Percentiles rank a stretch among this genome's conserved stretches.
These are phyloP conservation scores for Alternaria sp. DNA, from an alignment of 2,329 filamentous ascomycete genomes.

Conservation along the genomic window DNA sequence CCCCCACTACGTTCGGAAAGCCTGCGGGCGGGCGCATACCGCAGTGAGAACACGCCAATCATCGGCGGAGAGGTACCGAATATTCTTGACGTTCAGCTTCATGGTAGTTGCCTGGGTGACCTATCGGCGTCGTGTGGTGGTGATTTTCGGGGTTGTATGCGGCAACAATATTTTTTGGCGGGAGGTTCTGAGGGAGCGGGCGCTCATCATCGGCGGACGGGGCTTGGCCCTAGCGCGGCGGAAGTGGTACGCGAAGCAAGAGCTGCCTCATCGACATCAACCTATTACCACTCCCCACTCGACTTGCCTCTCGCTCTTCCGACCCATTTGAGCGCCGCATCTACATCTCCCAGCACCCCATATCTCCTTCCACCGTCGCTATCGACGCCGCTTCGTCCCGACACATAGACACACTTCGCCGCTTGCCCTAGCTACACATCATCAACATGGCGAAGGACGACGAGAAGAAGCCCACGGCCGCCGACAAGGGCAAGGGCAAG, in stretches of 20 bases:
- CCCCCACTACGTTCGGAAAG: constrained; percentile 31
- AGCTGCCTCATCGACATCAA: constrained; percentile 42
- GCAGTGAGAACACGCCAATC: constrained; percentile 96
- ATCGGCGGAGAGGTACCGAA: constrained; percentile 89
- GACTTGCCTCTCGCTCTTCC: constrained; percentile 18
- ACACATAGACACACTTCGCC: constrained; percentile 36
- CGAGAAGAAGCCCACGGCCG: constrained; percentile 79
- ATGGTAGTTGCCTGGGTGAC: constrained; percentile 57
- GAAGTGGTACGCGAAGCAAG: constrained; percentile 26
- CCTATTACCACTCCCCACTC: constrained; percentile 25
- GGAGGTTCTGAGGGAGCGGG: background rate
- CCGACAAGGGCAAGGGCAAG: constrained; percentile 97
- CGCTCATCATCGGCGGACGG: constrained; percentile 27
- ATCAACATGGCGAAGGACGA: constrained; percentile 88
- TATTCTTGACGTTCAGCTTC: constrained; percentile 93
- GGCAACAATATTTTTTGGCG: constrained; percentile 32
- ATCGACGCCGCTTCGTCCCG: constrained; percentile 20
- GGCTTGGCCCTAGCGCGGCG: constrained; percentile 31
- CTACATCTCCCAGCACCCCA: background rate
- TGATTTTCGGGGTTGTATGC: constrained; percentile 11
- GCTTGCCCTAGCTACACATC: constrained; percentile 42
- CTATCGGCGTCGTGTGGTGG: background rate
- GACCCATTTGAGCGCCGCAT: constrained; percentile 11
- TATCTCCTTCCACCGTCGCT: background rate
- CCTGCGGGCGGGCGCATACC: constrained; percentile 57